These are phyloP conservation scores for Globisporangium okanoganense DNA, from an alignment of 352 stramenopile genomes.

Conservation along the genomic window DNA sequence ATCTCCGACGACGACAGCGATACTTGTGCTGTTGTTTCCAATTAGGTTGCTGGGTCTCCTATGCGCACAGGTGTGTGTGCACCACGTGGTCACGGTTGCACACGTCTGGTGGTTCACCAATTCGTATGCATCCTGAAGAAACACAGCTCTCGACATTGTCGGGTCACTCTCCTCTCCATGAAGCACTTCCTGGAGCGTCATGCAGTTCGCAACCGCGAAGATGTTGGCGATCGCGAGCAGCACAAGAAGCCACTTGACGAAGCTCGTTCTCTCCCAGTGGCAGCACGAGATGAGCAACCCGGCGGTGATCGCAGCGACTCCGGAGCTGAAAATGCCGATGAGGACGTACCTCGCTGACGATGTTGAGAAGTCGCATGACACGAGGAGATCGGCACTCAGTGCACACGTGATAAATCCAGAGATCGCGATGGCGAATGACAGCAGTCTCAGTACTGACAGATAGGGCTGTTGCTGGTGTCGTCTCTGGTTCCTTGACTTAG, in stretches of 20 bases:
- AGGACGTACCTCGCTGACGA: slow-evolving; percentile 3
- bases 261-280: slow-evolving; percentile 5
- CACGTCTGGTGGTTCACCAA: slow-evolving; percentile 22
- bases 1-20: not conserved
- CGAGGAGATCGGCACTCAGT: slow-evolving; percentile 20
- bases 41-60: not conserved
- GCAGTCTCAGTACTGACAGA: not conserved
- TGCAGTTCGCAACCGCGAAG: slow-evolving; percentile 16
- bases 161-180: no score
- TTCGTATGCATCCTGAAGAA: slow-evolving; percentile 19
- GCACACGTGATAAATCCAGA: slow-evolving; percentile 15
- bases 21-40: not conserved
- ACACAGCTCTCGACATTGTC: not conserved
- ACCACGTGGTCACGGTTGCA: slow-evolving; percentile 8
- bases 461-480: not conserved
- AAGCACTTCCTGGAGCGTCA: slow-evolving; percentile 4
- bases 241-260: slow-evolving; percentile 30
- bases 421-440: slow-evolving; percentile 4
- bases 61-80: slow-evolving; percentile 13
- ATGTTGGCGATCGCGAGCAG: slow-evolving; percentile 25
- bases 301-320: not conserved
- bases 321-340: slow-evolving; percentile 1
- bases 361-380: slow-evolving; percentile 19
- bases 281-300: slow-evolving; percentile 20
- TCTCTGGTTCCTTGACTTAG: not conserved